Base-by-base conservation (phyloP, 495 filamentous ascomycete species). In the Aspergillus indologenus region DNA sequence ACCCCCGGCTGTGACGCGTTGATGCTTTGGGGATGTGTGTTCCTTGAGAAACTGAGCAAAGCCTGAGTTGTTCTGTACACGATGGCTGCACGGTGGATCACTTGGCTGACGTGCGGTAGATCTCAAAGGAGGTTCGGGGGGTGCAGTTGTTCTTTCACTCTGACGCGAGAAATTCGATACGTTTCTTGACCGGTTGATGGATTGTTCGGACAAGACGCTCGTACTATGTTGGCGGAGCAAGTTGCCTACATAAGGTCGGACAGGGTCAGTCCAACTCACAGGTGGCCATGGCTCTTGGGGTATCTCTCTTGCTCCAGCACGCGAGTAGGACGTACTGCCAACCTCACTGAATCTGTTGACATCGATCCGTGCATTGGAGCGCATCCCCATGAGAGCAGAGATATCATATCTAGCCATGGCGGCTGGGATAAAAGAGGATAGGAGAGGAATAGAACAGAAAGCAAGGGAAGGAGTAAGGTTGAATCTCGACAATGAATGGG, bases 1-100 rank as follows among this genome's bases (percentile, higher is more conserved):
- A n/a, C 85, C 85, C 18, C 83, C 84, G 56, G 85, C 85, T 45
- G 84, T 87, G 48, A 88, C 85, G 42, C 85, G 79, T 52, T 87
- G 75, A 47, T 82, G 79, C 17, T 74, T 81, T 6, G 85, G 83
- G 21, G 84, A 85, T 1, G 81, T 76, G 63, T 87, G 83, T 56
- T 82, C 74, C 66, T 81, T 82, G 19, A 87, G 71, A 42, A 88
- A 83, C 18, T 70, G 74, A 29, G 67, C 72, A 61, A 83, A 82
- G 0, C 79, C 79, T 15, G 66, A 65, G 31, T 79, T 69, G 18
- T 54, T 62, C 45, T 76, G 65, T 5, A 64, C 55, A 5, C 63
- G 58, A 18, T 59, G 46, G n/a, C 58, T 54, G 8, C 64, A 54
- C 14, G 65, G 69, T 15, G 68, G 68, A 23, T 57, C 65, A n/a